Percentiles rank a stretch among this genome's conserved stretches.
Conservation (phyloP, 306 rosid species). For the Lablab purpureus region DNA sequence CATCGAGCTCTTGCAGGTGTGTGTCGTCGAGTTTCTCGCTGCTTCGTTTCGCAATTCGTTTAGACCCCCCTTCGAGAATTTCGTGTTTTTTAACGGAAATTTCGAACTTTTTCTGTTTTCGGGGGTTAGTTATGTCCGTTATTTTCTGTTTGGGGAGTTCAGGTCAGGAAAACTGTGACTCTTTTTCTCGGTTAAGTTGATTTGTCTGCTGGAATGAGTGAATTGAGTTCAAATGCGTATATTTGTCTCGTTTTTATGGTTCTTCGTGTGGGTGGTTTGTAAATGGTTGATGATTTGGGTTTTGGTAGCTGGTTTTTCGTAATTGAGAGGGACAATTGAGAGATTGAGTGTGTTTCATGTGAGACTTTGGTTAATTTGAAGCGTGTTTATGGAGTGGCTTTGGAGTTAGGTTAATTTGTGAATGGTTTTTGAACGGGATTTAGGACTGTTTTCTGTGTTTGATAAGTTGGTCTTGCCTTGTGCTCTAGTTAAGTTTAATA, state of each 20-base stretch:
- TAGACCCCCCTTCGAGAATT: not conserved
- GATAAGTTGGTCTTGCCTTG: conserved; percentile 12
- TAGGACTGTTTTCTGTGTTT: not conserved
- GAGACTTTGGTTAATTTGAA: conserved; percentile 26
- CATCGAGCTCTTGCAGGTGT: conserved; percentile 74
- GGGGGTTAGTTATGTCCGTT: conserved; percentile 49
- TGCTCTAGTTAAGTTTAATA: conserved; percentile 32
- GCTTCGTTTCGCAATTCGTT: not conserved
- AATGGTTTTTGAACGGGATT: conserved; percentile 9
- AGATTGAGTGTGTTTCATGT: conserved; percentile 40
- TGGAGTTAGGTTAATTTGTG: conserved; percentile 35
- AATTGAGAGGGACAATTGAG: conserved; percentile 12
- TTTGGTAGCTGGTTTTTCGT: conserved; percentile 20
- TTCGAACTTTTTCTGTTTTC: conserved; percentile 11
- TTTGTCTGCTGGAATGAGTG: not conserved
- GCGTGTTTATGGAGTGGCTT: conserved; percentile 31
- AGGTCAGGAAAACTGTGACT: not conserved
- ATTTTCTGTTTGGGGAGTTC: conserved; percentile 44
- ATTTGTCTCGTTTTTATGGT: conserved; percentile 18
- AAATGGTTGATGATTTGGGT: conserved; percentile 36
- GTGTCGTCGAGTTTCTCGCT: conserved; percentile 35
- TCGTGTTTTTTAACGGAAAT: not conserved
- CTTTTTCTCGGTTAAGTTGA: conserved; percentile 18
- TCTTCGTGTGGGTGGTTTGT: not conserved
- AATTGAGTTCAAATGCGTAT: conserved; percentile 40